These are phyloP conservation scores for Entomortierella beljakovae DNA, from an alignment of 192 early-diverging fungal genomes.

Conservation along the genomic window DNA sequence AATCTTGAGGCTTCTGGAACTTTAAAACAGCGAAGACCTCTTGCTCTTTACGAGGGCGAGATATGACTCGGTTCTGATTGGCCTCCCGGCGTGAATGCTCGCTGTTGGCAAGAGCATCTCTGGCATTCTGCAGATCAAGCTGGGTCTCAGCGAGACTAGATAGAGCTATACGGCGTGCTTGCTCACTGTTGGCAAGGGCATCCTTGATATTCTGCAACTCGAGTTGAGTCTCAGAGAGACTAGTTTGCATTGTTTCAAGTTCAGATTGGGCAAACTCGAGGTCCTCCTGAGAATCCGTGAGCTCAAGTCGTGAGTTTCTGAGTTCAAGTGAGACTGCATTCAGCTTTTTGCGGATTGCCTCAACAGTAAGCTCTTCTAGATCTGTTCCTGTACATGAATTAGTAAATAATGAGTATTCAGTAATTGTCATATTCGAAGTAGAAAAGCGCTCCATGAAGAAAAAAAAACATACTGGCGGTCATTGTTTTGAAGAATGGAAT, in stretches of 20 bases:
- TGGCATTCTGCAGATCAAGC: conserved; percentile 3
- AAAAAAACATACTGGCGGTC: background rate
- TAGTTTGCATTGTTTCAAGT: conserved; percentile 11
- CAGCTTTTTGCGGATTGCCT: conserved; percentile 25
- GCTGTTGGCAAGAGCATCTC: conserved; percentile 11
- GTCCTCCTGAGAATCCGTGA: conserved; percentile 15
- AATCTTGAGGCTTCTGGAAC: conserved; percentile 6
- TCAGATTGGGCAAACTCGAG: conserved; percentile 18
- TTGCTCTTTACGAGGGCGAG: conserved; percentile 11
- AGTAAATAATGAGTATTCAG: background rate
- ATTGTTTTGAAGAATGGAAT: background rate
- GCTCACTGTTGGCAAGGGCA: conserved; percentile 19
- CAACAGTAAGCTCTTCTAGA: conserved; percentile 15
- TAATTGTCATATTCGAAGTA: background rate
- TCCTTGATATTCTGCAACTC: conserved; percentile 15
- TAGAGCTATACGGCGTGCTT: conserved; percentile 13
- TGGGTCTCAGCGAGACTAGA: background rate
- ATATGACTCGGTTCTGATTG: conserved; percentile 6
- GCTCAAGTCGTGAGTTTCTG: conserved; percentile 27
- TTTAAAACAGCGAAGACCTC: conserved; percentile 25
- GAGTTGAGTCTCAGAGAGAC: conserved; percentile 18
- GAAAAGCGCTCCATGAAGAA: background rate
- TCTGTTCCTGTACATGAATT: background rate
- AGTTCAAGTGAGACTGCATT: conserved; percentile 32
- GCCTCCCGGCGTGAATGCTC: conserved; percentile 17